Evolutionary conservation across 306 rosid genomes (phyloP).

Genomic region (Heteromeles arbutifolia): DNA sequence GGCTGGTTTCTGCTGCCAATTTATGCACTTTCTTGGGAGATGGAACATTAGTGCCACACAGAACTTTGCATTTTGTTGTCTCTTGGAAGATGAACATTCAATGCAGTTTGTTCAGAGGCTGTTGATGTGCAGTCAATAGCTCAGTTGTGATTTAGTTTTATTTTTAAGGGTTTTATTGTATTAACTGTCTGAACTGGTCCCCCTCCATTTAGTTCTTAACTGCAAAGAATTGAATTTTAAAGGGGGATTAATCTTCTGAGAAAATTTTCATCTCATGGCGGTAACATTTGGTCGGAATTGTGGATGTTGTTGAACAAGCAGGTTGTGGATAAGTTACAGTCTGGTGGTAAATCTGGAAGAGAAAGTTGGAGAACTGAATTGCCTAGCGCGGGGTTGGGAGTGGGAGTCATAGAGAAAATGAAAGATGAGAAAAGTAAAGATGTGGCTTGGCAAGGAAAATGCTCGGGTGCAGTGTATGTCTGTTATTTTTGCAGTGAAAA

Average conservation of each 20-base stretch:
- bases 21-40: background rate
- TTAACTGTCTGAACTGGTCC: background rate
- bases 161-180: background rate
- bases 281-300: slow-evolving; percentile 8
- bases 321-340: slow-evolving; percentile 81
- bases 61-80: background rate
- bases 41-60: background rate
- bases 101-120: slow-evolving; percentile 4
- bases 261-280: background rate
- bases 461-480: slow-evolving; percentile 99
- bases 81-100: background rate
- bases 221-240: background rate
- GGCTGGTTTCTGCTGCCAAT: no score
- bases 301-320: slow-evolving; percentile 28
- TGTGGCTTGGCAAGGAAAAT: slow-evolving; percentile 88
- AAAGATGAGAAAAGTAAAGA: slow-evolving; percentile 67
- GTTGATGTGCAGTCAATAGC: background rate
- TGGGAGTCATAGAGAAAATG: slow-evolving; percentile 58
- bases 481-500: background rate
- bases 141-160: background rate
- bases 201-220: background rate
- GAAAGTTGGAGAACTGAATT: slow-evolving; percentile 69
- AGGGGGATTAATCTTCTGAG: no score
- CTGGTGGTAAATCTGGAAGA: slow-evolving; percentile 65
- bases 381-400: slow-evolving; percentile 62